Percentiles rank a stretch among this genome's conserved stretches.
phyloP scores from a whole-genome alignment of 2,329 filamentous ascomycete genomes.

The Alternaria atra region DNA sequence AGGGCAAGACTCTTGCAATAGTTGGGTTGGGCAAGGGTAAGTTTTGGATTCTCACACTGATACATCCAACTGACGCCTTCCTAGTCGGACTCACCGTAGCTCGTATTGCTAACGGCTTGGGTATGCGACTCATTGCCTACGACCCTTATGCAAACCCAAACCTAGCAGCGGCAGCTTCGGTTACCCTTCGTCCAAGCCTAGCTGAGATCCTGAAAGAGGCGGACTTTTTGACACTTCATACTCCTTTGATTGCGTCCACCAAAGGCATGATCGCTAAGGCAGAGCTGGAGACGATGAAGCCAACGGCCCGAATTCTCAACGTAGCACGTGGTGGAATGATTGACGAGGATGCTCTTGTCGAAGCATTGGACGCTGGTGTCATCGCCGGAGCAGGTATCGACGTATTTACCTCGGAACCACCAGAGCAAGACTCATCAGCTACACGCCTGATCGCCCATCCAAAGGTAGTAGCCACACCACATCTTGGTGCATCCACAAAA shows the following conservation, averaged over 20 bases:
- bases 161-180: conserved; percentile 73
- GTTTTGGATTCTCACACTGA: neutral
- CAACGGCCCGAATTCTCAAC: conserved; percentile 77
- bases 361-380: conserved; percentile 73
- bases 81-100: conserved; percentile 80
- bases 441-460: conserved; percentile 72
- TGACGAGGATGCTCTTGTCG: conserved; percentile 76
- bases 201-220: conserved; percentile 69
- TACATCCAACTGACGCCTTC: conserved; percentile 21
- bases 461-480: conserved; percentile 79
- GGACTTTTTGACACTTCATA: conserved; percentile 84
- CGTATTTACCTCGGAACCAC: conserved; percentile 80
- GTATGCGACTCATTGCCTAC: conserved; percentile 77
- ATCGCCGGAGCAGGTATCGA: conserved; percentile 82
- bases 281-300: conserved; percentile 77
- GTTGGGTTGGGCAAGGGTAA: conserved; percentile 80
- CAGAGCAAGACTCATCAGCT: conserved; percentile 66
- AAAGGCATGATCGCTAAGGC: conserved; percentile 74
- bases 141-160: conserved; percentile 81
- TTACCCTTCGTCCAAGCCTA: conserved; percentile 68
- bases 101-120: conserved; percentile 77
- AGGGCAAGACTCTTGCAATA: conserved; percentile 78
- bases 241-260: conserved; percentile 79
- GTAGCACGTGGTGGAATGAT: conserved; percentile 83
- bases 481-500: conserved; percentile 80